Evolutionary conservation across 306 rosid species (phyloP), one percentile per base, ranked within the genome.

Genomic region (Ochetophila trinervis): DNA sequence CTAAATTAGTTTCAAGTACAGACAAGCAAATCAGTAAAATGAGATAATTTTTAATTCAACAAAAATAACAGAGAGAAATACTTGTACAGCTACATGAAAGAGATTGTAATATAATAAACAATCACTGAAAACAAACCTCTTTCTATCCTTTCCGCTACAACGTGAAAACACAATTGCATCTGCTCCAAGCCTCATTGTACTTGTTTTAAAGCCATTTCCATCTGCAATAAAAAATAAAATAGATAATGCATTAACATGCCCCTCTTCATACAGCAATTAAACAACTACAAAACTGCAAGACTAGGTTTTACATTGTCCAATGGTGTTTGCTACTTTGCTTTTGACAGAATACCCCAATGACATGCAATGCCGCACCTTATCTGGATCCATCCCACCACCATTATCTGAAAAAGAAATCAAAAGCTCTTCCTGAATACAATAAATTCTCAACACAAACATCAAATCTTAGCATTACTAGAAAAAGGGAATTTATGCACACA

Each of bases 321-420:
- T 94, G 48, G 99, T 90, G 78, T 94, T 86, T 44, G 97, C 91
- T 10, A 86, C 0, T 84, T 90, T 88, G 96, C 87, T 88, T 82
- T 94, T 94, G 36, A 36, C 82, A 13, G 99, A 94, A 77, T 90
- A 90, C 40, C 99, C 99, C 74, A 94, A 74, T 0, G 99, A 94
- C 96, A 94, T 86, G 95, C 99, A 94, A 60, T 90, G 96, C 51
- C 99, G 96, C 87, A 94, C 88, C 82, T 90, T 94, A 64, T 94
- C 96, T 2, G 99, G 97, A 84, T 79, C 79, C 99, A 94, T 94
- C 72, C 99, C 99, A 73, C 99, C 99, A 42, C 99, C 99, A 74
- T 94, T 84, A 86, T 94, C 99, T 94, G 88, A 67, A 84, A 74
- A n/a, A 60, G 62, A 82, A 63, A 34, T 16, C 59, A 65, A 69